Base-by-base conservation (phyloP, 2,329 filamentous ascomycete species). In the Cladosporium sp. region DNA sequence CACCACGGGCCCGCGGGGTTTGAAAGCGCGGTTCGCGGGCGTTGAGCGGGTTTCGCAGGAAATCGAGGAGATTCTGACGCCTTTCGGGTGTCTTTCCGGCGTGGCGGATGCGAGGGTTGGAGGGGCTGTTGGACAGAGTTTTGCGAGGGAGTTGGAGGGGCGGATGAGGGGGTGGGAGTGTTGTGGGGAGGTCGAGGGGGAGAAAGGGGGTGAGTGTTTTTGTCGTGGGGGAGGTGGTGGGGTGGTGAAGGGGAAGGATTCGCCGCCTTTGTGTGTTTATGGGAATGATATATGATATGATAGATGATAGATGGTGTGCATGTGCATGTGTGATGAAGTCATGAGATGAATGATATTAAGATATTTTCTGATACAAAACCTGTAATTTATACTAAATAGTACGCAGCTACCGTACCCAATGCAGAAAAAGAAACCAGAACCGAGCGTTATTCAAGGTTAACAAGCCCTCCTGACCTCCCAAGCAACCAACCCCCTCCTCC, bases 401-500 rank as follows among this genome's bases (percentile, higher is more conserved):
- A n/a, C n/a, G n/a, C n/a, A n/a, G n/a, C n/a, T n/a, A n/a, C n/a
- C n/a, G n/a, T n/a, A n/a, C n/a, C n/a, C n/a, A n/a, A n/a, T n/a
- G n/a, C n/a, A 38, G 36, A 12, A 18, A 13, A 7, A 16, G 41
- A 8, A 18, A 29, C 12, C 4, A 32, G 6, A 22, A 33, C 3
- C 2, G 32, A 27, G n/a, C 22, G 9, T 27, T 27, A 27, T 4
- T 27, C 4, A 27, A 16, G 7, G 16, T 57, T 38, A 64, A 54
- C 72, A 74, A 41, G 67, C 63, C 41, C 64, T 66, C 33, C 60
- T 64, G 11, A 70, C 70, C 38, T 67, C 63, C 69, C 70, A 76
- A 5, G 76, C 62, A 2, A 67, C 69, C 30, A 77, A 57, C 1
- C 74, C 74, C 51, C 74, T 63, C 49, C 72, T 65, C 3, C 72